These are phyloP conservation scores for Loxodes magnus DNA, from an alignment of 73 alveolate genomes.

Conservation along the genomic window DNA sequence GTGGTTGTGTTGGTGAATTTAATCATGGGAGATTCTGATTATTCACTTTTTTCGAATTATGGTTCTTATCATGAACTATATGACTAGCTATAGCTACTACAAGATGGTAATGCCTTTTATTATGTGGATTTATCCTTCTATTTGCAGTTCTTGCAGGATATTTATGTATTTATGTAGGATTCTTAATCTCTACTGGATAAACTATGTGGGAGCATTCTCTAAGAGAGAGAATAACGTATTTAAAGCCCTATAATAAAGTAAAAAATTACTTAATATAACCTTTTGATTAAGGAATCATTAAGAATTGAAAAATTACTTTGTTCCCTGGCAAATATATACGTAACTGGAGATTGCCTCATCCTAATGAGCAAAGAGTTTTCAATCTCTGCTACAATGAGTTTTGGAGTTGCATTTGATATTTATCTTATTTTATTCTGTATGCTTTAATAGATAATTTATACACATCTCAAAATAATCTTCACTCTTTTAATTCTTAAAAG, in stretches of 20 bases:
- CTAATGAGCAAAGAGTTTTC: conserved; percentile 29
- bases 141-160: conserved; percentile 25
- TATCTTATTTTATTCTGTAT: neutral
- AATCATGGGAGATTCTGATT: conserved; percentile 54
- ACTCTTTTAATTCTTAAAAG: too few relatives aligned
- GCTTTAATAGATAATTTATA: too few relatives aligned
- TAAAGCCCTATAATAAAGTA: conserved; percentile 19
- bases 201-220: conserved; percentile 52
- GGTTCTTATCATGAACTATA: conserved; percentile 18
- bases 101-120: conserved; percentile 16
- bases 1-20: conserved; percentile 72
- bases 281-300: conserved; percentile 33
- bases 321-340: conserved; percentile 20
- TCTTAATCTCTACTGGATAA: conserved; percentile 42
- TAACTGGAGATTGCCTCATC: conserved; percentile 37
- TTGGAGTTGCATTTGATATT: conserved; percentile 48
- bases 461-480: too few relatives aligned
- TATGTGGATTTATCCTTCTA: conserved; percentile 24
- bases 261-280: conserved; percentile 53
- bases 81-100: conserved; percentile 10
- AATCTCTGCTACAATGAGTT: conserved; percentile 50
- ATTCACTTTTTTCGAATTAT: conserved; percentile 37
- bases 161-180: conserved; percentile 35
- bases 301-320: conserved; percentile 23
- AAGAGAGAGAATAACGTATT: conserved; percentile 35